Base-by-base conservation (phyloP, 805 yeast species). In the Barnettozyma pratensis region DNA sequence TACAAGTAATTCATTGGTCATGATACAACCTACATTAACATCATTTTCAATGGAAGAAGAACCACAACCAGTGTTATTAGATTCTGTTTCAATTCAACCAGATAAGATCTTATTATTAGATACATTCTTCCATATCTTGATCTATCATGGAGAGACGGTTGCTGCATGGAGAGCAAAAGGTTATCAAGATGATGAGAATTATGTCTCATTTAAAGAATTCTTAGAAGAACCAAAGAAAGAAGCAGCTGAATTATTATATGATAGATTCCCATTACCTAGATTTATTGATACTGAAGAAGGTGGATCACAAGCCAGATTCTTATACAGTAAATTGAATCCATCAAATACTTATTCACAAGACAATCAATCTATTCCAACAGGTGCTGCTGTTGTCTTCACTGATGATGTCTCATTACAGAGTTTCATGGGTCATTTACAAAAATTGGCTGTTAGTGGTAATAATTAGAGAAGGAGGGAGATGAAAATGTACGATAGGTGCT, bases 271-370 rank as follows among this genome's bases (percentile, higher is more conserved):
- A 59, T 76, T 94, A 63, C 99, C 99, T 42, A 81, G 99, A 70
- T 94, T 92, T 64, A 91, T 94, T 58, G 96, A 92, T 60, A 89
- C 97, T 51, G 97, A 92, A 65, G 97, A 92, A 60, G 98, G 99
- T 60, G 97, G 97, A 48, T 91, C 97, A 12, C 99, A 94, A 71
- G 97, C 98, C 3, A 83, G 99, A 71, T 94, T 94, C 76, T 76
- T 94, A 68, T 82, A 89, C 68, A 88, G 97, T 30, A 94, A 90
- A 70, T 80, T 94, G 67, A 94, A 95, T 68, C 99, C 99, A 38
- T 85, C 96, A 42, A 89, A 87, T 54, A 84, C 91, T 37, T 85
- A 86, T 64, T 81, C 84, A 65, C 78, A 80, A 55, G 69, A 64
- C 28, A 42, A 42, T 28, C 74, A 71, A 42, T 70, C 68, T 36